Evolutionary conservation across 2,329 filamentous ascomycete species (phyloP).

Genomic region (Monilinia fructigena): DNA sequence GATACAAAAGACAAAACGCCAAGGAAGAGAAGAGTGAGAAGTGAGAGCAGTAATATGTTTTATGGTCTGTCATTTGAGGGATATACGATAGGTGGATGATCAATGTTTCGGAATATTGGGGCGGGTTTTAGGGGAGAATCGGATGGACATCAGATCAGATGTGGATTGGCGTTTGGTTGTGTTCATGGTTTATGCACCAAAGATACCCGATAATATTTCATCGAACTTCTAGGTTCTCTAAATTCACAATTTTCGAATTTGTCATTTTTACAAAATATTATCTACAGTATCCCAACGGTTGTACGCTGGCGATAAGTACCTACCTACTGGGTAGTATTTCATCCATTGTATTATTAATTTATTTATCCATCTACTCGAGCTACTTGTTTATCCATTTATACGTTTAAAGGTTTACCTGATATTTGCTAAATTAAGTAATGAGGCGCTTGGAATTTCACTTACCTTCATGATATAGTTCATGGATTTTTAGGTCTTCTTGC

Average conservation of each 20-base stretch:
- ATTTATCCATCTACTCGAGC: too few relatives aligned
- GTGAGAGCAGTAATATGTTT: neutral
- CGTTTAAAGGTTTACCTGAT: too few relatives aligned
- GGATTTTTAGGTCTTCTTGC: too few relatives aligned
- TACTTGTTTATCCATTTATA: too few relatives aligned
- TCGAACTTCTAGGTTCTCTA: conserved; percentile 11
- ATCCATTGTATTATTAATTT: too few relatives aligned
- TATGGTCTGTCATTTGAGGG: neutral
- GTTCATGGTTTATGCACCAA: conserved; percentile 19
- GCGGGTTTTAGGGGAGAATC: neutral
- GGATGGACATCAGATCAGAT: conserved; percentile 7
- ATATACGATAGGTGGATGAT: neutral
- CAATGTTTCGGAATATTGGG: conserved; percentile 1
- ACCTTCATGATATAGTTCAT: too few relatives aligned
- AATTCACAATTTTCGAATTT: neutral
- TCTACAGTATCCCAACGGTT: neutral
- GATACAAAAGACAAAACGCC: neutral
- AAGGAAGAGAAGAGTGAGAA: conserved; percentile 9
- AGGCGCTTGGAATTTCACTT: too few relatives aligned
- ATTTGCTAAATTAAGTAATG: too few relatives aligned
- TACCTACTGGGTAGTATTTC: too few relatives aligned
- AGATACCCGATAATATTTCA: conserved; percentile 20
- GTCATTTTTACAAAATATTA: neutral
- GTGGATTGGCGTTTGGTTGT: conserved; percentile 15
- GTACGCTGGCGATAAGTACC: neutral